Evolutionary conservation across 305 asterid genomes (phyloP), one percentile per base, ranked within the genome.

Genomic region (Coffea humblotiana): DNA sequence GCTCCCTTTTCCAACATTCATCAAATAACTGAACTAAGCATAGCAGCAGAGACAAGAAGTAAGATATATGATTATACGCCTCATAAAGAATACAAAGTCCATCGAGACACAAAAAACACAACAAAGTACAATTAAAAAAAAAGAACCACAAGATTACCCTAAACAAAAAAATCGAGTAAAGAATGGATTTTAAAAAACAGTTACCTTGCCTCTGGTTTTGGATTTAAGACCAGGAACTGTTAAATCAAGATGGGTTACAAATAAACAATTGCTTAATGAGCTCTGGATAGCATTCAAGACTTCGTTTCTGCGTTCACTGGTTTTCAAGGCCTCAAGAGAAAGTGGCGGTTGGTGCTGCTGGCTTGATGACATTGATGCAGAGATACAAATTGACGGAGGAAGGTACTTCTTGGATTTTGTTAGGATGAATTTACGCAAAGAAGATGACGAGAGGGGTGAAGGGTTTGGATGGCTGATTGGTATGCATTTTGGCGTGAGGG

Each of bases 161-260:
- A 48, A 60, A 58, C 14, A 52, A 71, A 47, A 47, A 21, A 29
- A 27, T 2, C 43, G 6, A 29, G 23, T 27, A 18, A n/a, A 32
- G 7, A 23, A 21, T 21, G n/a, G 43, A 65, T 48, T 49, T 40
- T 40, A 6, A n/a, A n/a, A 67, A 32, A 40, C 12, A 14, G 16
- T 71, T 74, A 95, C 99, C 97, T 95, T 93, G 88, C 99, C 99
- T 84, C 92, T 84, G 84, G 86, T 87, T 85, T 93, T 95, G 83
- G 96, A 91, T 29, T 84, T 83, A 82, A 95, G 94, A 74, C 85
- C 87, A 58, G 97, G 93, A 69, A 95, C 89, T 29, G 94, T 89
- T 40, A 77, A 86, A 89, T 93, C 92, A 40, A 93, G 96, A 78
- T 88, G 89, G 18, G 99, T 93, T 82, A 92, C 99, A 1, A 95